These are phyloP conservation scores for Tetracladium setigerum DNA, from an alignment of 495 filamentous ascomycete species.

Conservation along the genomic window DNA sequence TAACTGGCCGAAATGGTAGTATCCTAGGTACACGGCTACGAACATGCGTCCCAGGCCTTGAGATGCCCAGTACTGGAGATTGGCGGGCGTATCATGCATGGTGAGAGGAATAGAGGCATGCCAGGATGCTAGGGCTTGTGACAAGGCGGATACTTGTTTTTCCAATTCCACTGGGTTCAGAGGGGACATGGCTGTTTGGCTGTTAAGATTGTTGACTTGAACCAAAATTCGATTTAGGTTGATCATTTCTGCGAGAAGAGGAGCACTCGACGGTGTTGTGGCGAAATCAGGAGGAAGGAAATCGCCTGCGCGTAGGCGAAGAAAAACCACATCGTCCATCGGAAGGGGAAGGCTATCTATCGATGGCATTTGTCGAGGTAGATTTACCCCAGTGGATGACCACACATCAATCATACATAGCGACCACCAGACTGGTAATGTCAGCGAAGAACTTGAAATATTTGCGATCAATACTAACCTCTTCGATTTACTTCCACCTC, in stretches of 20 bases:
- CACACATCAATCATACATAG: conserved; percentile 37
- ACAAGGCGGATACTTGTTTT: conserved; percentile 16
- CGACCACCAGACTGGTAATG: conserved; percentile 30
- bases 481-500: conserved; percentile 21
- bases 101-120: conserved; percentile 20
- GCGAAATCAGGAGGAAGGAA: not conserved
- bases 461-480: conserved; percentile 12
- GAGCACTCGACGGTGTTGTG: not conserved
- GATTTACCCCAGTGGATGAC: conserved; percentile 27
- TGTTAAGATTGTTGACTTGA: conserved; percentile 29
- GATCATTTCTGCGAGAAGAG: conserved; percentile 29
- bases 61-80: conserved; percentile 21
- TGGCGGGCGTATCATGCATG: conserved; percentile 28
- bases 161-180: conserved; percentile 7
- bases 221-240: conserved; percentile 25
- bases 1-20: conserved; percentile 35
- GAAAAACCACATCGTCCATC: conserved; percentile 25
- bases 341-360: conserved; percentile 20
- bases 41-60: conserved; percentile 33
- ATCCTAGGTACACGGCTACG: conserved; percentile 33
- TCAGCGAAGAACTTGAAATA: not conserved
- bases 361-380: conserved; percentile 25
- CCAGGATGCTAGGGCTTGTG: conserved; percentile 24
- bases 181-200: conserved; percentile 10
- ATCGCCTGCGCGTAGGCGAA: conserved; percentile 1